Evolutionary conservation across 1,284 basidiomycete species (phyloP).

Genomic region (Cutaneotrichosporon daszewskae): DNA sequence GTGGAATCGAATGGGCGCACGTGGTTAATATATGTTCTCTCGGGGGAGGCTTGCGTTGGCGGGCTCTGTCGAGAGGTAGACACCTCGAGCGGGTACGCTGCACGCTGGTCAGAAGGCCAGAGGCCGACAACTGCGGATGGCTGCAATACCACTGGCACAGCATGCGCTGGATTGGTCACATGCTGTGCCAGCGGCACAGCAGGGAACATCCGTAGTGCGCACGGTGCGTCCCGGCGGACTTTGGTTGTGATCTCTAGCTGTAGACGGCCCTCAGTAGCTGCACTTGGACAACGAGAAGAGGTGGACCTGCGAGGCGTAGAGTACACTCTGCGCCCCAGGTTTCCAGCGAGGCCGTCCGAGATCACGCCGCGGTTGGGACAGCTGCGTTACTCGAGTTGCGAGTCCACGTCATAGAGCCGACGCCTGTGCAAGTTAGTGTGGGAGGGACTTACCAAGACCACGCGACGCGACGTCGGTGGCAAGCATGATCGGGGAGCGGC

Average conservation of each 20-base stretch:
- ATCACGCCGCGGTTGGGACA: constrained; percentile 8
- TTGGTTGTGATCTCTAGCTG: constrained; percentile 10
- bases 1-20: constrained; percentile 12
- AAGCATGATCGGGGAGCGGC: constrained; percentile 94
- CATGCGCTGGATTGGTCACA: too few species aligned
- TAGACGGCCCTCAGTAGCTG: constrained; percentile 10
- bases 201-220: too few species aligned
- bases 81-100: too few species aligned
- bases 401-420: too few species aligned
- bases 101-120: too few species aligned
- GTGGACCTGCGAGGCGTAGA: too few species aligned
- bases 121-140: too few species aligned
- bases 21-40: constrained; percentile 21
- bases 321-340: constrained; percentile 2
- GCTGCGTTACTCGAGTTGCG: too few species aligned
- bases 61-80: too few species aligned
- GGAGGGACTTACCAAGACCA: constrained; percentile 87
- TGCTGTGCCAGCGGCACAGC: too few species aligned
- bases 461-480: constrained; percentile 97
- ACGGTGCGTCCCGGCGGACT: constrained; percentile 1
- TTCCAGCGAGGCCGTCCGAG: constrained; percentile 13
- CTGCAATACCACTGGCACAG: too few species aligned
- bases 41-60: constrained; percentile 16
- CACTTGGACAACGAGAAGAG: too few species aligned
- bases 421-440: constrained; percentile 24